These are phyloP conservation scores for Piper longum DNA, from an alignment of 164 flowering plant species.

Conservation along the genomic window DNA sequence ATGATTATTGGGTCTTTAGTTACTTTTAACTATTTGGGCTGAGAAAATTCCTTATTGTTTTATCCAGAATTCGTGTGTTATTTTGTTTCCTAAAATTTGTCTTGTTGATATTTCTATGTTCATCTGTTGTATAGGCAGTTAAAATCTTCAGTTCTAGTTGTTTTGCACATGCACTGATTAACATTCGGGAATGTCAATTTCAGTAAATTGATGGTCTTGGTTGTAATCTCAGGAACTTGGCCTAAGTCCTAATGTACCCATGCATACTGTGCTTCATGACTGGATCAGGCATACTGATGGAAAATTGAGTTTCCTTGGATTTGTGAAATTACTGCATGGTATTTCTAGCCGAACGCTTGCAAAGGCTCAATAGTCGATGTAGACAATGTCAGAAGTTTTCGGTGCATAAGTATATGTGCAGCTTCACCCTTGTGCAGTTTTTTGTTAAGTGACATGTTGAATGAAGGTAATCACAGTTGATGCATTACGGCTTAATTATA, in stretches of 20 bases:
- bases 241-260: constrained; percentile 70
- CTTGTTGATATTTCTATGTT: too few species aligned
- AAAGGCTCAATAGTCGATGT: constrained; percentile 24
- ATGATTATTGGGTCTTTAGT: too few species aligned
- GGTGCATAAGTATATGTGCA: neutral
- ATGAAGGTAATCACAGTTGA: neutral
- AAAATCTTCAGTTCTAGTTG: too few species aligned
- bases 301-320: constrained; percentile 90
- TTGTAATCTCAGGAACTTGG: constrained; percentile 68
- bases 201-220: neutral
- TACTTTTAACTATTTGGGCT: too few species aligned
- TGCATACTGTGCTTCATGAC: constrained; percentile 79
- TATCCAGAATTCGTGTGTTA: too few species aligned
- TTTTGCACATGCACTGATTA: too few species aligned
- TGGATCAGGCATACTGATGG: constrained; percentile 93
- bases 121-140: too few species aligned
- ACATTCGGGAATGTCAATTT: neutral
- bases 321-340: constrained; percentile 78
- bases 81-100: too few species aligned
- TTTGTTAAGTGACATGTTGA: neutral
- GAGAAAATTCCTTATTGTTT: too few species aligned
- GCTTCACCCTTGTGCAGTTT: neutral
- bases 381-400: neutral
- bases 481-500: neutral
- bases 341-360: constrained; percentile 45